Evolutionary conservation across 1,284 basidiomycete species (phyloP).

Genomic region (Chalciporus sp.): DNA sequence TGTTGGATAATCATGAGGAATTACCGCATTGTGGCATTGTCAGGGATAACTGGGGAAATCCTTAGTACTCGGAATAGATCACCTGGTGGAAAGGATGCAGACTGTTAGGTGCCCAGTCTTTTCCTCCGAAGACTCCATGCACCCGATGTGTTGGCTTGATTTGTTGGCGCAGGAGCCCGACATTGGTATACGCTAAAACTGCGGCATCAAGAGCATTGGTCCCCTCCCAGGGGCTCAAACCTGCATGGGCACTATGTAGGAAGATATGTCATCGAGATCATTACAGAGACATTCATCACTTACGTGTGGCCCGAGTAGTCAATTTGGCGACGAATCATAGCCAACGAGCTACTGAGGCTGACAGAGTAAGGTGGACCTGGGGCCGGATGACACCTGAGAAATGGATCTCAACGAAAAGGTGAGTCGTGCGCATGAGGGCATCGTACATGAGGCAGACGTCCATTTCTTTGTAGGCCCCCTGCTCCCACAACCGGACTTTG

Average conservation of each 20-base stretch:
- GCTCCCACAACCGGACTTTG: constrained; percentile 63
- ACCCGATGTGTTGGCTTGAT: constrained; percentile 62
- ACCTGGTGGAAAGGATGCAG: background rate
- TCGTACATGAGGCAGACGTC: constrained; percentile 65
- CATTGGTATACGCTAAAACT: constrained; percentile 71
- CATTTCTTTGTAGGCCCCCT: constrained; percentile 67
- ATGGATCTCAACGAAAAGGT: background rate
- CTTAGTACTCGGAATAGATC: background rate
- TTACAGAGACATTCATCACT: no score
- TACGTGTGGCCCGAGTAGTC: constrained; percentile 59
- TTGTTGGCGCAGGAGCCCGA: constrained; percentile 75
- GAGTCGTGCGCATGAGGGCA: background rate
- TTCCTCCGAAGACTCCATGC: constrained; percentile 66
- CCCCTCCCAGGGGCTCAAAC: constrained; percentile 74
- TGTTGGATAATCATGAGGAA: constrained; percentile 11
- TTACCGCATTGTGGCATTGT: constrained; percentile 66
- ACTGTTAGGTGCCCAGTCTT: constrained; percentile 66
- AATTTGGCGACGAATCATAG: constrained; percentile 48
- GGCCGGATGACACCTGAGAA: constrained; percentile 59
- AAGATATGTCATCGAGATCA: no score
- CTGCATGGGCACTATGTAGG: constrained; percentile 53
- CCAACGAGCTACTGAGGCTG: constrained; percentile 54
- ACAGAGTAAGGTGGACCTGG: constrained; percentile 56
- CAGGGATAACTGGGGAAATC: constrained; percentile 66
- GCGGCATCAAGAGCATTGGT: constrained; percentile 78